Evolutionary conservation across 257 asterid species (phyloP).

Genomic region (Dorcoceras hygrometricum): DNA sequence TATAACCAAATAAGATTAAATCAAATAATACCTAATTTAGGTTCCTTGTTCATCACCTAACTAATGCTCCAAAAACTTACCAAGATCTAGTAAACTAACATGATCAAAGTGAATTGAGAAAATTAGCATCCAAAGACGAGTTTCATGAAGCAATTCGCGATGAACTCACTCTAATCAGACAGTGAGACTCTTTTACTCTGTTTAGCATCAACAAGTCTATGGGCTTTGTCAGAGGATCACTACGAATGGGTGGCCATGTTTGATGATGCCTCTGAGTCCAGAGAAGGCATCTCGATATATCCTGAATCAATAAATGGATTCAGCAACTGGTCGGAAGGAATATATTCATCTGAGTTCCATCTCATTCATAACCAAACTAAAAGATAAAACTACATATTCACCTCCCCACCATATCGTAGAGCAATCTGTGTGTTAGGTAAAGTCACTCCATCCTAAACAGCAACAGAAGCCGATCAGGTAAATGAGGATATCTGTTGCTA

Average conservation of each 20-base stretch:
- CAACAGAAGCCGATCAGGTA: constrained; percentile 33
- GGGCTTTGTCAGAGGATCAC: constrained; percentile 86
- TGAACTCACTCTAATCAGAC: constrained; percentile 73
- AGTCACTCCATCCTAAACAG: constrained; percentile 84
- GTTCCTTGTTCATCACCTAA: background rate
- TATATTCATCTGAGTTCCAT: constrained; percentile 11
- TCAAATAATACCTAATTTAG: constrained; percentile 17
- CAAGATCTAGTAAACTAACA: constrained; percentile 9
- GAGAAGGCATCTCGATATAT: constrained; percentile 91
- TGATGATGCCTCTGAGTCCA: constrained; percentile 99
- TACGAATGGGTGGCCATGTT: constrained; percentile 96
- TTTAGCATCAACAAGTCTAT: constrained; percentile 81
- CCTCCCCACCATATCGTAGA: constrained; percentile 98
- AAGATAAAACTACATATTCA: constrained; percentile 33
- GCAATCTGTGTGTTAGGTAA: constrained; percentile 71
- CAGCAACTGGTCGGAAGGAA: constrained; percentile 16
- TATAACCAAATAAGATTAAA: constrained; percentile 9
- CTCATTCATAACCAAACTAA: constrained; percentile 7
- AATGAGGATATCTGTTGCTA: constrained; percentile 16
- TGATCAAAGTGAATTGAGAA: background rate
- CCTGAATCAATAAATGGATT: constrained; percentile 45
- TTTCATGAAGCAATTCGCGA: constrained; percentile 9
- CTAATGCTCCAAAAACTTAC: background rate
- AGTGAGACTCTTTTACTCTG: constrained; percentile 82
- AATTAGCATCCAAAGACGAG: constrained; percentile 17